These are phyloP conservation scores for Podospora fimiseda DNA, from an alignment of 495 filamentous ascomycete species.

Conservation along the genomic window DNA sequence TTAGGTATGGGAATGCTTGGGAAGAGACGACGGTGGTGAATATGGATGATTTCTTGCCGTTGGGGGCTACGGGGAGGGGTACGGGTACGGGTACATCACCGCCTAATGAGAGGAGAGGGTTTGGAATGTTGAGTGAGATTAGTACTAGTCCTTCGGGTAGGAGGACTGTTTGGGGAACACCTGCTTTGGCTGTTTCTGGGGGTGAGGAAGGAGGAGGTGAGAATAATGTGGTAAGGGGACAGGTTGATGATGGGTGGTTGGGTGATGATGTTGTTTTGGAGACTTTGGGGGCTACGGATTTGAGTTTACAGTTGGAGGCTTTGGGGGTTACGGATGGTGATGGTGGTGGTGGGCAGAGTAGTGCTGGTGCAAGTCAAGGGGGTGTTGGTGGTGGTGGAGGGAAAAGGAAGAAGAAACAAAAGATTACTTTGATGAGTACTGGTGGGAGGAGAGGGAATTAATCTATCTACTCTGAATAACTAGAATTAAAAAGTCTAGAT, in stretches of 20 bases:
- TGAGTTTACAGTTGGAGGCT: constrained; percentile 42
- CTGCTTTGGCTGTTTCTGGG: constrained; percentile 50
- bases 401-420: constrained; percentile 88
- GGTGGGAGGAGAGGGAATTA: constrained; percentile 33
- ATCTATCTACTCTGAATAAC: too few species aligned
- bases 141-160: constrained; percentile 69
- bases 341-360: constrained; percentile 18
- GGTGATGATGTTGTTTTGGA: constrained; percentile 46
- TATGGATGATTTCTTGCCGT: constrained; percentile 59
- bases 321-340: constrained; percentile 27
- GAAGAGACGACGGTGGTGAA: too few species aligned
- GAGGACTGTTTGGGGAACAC: constrained; percentile 86
- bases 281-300: constrained; percentile 30
- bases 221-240: constrained; percentile 17
- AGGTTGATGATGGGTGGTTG: constrained; percentile 71
- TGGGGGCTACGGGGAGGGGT: constrained; percentile 40
- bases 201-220: constrained; percentile 29
- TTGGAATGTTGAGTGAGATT: constrained; percentile 45
- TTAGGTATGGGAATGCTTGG: constrained; percentile 23
- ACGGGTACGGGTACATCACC: constrained; percentile 33
- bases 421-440: constrained; percentile 93
- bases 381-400: constrained; percentile 27
- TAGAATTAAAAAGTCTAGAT: too few species aligned
- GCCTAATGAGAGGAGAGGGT: constrained; percentile 33
- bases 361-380: constrained; percentile 16